phyloP scores from a whole-genome alignment of 768 basidiomycete genomes.

The Mycena venus region DNA sequence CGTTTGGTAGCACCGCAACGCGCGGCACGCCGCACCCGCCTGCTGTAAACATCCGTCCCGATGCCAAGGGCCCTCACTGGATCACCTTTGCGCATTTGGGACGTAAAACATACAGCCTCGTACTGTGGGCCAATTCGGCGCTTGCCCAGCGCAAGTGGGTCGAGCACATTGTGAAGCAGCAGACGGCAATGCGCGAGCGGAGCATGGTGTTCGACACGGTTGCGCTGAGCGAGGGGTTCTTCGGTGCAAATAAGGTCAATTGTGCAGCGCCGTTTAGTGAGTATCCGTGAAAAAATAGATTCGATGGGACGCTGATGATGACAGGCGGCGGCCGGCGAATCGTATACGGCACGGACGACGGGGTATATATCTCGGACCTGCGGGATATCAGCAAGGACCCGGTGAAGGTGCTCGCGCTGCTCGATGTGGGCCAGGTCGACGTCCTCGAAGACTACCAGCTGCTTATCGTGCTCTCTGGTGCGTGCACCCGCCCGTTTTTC shows the following conservation, averaged over 20 bases:
- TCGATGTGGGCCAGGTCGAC: slow-evolving; percentile 95
- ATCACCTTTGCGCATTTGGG: slow-evolving; percentile 96
- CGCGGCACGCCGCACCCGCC: slow-evolving; percentile 43
- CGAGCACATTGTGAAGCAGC: slow-evolving; percentile 91
- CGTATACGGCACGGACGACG: slow-evolving; percentile 98
- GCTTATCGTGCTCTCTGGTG: slow-evolving; percentile 98
- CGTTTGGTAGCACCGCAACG: slow-evolving; percentile 29
- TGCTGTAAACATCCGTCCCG: slow-evolving; percentile 66
- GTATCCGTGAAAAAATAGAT: slow-evolving; percentile 54
- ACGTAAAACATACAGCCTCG: slow-evolving; percentile 90
- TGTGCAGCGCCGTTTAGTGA: slow-evolving; percentile 91
- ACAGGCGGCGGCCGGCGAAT: slow-evolving; percentile 86
- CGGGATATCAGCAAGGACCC: slow-evolving; percentile 84
- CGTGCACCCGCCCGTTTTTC: slow-evolving; percentile 31
- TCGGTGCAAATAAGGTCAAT: slow-evolving; percentile 89
- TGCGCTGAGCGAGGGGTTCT: slow-evolving; percentile 90
- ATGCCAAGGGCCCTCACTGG: slow-evolving; percentile 87
- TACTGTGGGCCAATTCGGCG: slow-evolving; percentile 91
- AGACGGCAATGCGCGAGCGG: slow-evolving; percentile 85
- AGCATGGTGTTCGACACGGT: slow-evolving; percentile 90
- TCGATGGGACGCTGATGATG: slow-evolving; percentile 5
- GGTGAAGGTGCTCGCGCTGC: slow-evolving; percentile 87
- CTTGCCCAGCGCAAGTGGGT: slow-evolving; percentile 94
- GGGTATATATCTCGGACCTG: slow-evolving; percentile 94
- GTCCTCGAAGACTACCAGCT: slow-evolving; percentile 96